Conservation (phyloP, 2,329 filamentous ascomycete genomes). For the Teratosphaeria nubilosa region DNA sequence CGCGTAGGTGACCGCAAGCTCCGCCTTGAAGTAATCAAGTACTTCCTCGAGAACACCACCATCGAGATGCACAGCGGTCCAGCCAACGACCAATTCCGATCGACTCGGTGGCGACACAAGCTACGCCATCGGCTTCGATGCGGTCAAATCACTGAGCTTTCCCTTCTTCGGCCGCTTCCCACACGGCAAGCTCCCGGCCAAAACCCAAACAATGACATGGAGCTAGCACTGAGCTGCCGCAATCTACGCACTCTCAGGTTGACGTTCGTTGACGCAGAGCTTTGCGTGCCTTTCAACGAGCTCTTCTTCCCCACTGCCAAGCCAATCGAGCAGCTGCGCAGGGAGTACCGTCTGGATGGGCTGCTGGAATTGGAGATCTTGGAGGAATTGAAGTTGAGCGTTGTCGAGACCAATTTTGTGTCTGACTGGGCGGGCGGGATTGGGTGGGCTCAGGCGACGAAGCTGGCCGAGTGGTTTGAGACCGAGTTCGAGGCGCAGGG, state of each 20-base stretch:
- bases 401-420: background rate
- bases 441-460: background rate
- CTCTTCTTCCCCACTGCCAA: background rate
- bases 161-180: conserved; percentile 10
- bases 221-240: conserved; percentile 7
- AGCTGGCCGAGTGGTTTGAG: conserved; percentile 1
- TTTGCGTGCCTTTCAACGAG: background rate
- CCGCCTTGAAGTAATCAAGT: conserved; percentile 2
- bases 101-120: no score
- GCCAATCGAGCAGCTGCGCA: conserved; percentile 1
- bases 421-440: background rate
- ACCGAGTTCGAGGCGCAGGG: background rate
- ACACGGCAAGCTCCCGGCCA: background rate
- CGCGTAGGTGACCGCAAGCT: conserved; percentile 1
- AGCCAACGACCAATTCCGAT: no score
- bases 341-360: conserved; percentile 1
- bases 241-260: conserved; percentile 3
- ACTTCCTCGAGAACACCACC: conserved; percentile 2
- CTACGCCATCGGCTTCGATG: conserved; percentile 13
- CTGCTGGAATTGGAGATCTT: background rate
- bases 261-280: background rate
- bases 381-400: background rate
- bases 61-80: conserved; percentile 3
- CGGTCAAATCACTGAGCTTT: conserved; percentile 7
- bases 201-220: conserved; percentile 8